Evolutionary conservation across 148 eudicot genomes (phyloP), one percentile per base, ranked within the genome.

Genomic region (Talinum fruticosum): DNA sequence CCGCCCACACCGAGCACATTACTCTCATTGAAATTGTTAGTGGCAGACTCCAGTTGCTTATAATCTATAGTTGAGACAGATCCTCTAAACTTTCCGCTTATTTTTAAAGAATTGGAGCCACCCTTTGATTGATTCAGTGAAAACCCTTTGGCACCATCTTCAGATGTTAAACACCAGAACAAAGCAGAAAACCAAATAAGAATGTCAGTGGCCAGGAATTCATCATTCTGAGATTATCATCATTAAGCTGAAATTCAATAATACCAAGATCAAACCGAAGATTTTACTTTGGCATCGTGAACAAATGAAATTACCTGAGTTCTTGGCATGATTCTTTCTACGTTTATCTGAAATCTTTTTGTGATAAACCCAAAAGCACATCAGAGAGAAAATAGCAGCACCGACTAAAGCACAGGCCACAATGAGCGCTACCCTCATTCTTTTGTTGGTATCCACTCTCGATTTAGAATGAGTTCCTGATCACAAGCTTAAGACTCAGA

Each of bases 1-100:
- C 91, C 91, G 38, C 93, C 91, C 47, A 71, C 86, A 33, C 93
- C 91, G 65, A 90, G 51, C 10, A 88, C 79, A 71, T 83, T 87
- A 74, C 74, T 71, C 70, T 90, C 87, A 26, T 83, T 57, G 23
- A 90, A 90, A 79, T 76, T 79, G 30, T 53, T 78, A 0, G 93
- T 90, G 3, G 90, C 88, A 10, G 82, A 72, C 83, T 90, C 93
- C 33, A 90, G 78, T 51, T 83, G 47, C 74, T 88, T 87, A 68
- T 90, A 88, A 73, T 90, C 93, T 87, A 90, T 80, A 29, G 70
- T 57, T 59, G 79, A 37, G 10, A 79, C 78, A 75, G 81, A 73
- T 74, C 82, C 84, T 79, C 79, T 78, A 8, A 57, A 62, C 14
- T 74, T 82, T 26, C 71, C 35, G 76, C 75, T 83, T 81, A 71